Evolutionary conservation across 768 basidiomycete species (phyloP).

Genomic region (Auricularia sp.): DNA sequence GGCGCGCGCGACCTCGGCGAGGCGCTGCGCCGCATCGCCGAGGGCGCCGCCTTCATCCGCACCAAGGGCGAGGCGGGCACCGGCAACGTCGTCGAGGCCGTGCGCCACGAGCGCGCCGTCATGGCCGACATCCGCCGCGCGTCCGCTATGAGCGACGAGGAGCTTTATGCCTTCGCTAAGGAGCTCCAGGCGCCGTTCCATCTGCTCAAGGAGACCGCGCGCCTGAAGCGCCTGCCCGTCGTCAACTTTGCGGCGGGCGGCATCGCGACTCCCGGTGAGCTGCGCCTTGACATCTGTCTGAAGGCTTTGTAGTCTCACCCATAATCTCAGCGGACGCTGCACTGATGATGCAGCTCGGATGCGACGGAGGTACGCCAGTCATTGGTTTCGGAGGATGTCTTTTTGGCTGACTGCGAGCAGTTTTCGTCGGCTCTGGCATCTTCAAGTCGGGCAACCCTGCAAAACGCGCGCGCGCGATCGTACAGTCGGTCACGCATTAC

Average conservation of each 20-base stretch:
- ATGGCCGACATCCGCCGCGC: slow-evolving; percentile 77
- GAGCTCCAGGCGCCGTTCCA: slow-evolving; percentile 91
- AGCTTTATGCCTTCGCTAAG: slow-evolving; percentile 88
- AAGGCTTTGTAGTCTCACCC: too few relatives aligned
- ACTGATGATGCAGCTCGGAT: slow-evolving; percentile 97
- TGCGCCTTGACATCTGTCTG: too few relatives aligned
- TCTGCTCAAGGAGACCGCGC: slow-evolving; percentile 90
- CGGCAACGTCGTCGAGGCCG: slow-evolving; percentile 87
- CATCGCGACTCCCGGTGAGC: slow-evolving; percentile 58
- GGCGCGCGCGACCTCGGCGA: slow-evolving; percentile 93
- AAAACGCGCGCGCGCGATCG: slow-evolving; percentile 89
- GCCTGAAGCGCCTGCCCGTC: slow-evolving; percentile 84
- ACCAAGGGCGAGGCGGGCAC: slow-evolving; percentile 93
- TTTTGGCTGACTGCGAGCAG: slow-evolving; percentile 29
- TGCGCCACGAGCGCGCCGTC: slow-evolving; percentile 81
- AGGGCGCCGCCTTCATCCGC: slow-evolving; percentile 97
- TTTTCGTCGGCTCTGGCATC: slow-evolving; percentile 97
- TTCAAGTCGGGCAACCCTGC: slow-evolving; percentile 94
- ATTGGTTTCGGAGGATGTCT: background rate
- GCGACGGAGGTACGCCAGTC: slow-evolving; percentile 73
- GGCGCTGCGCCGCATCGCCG: slow-evolving; percentile 89
- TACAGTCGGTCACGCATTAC: slow-evolving; percentile 92
- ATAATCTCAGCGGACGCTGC: slow-evolving; percentile 67
- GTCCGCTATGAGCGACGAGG: slow-evolving; percentile 85
- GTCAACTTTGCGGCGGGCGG: slow-evolving; percentile 97